These are phyloP conservation scores for Nigrospora sphaerica DNA, from an alignment of 2,329 filamentous ascomycete genomes.

Conservation along the genomic window DNA sequence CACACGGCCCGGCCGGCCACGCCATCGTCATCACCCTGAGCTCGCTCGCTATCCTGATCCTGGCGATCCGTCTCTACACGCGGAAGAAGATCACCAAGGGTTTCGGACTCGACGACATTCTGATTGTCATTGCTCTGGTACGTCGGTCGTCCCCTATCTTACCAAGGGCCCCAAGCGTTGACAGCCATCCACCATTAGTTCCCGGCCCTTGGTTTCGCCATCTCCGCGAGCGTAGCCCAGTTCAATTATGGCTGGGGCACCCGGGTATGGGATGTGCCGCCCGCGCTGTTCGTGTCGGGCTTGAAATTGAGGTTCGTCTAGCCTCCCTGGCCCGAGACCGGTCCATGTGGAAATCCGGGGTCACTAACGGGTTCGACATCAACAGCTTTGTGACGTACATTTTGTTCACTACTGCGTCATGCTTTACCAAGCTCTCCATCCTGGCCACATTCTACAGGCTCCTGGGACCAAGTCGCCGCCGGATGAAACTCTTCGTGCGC, in stretches of 20 bases:
- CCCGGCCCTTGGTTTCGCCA: constrained; percentile 17
- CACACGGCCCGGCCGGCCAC: constrained; percentile 19
- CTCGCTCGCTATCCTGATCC: constrained; percentile 18
- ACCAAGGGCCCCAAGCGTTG: background rate
- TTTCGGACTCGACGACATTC: constrained; percentile 19
- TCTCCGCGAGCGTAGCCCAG: constrained; percentile 14
- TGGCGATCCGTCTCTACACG: constrained; percentile 27
- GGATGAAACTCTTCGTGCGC: constrained; percentile 16
- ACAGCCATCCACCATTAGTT: background rate
- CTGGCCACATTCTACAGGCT: constrained; percentile 24
- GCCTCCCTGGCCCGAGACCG: background rate
- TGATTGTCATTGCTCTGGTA: constrained; percentile 4
- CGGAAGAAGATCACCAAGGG: constrained; percentile 24
- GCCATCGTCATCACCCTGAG: constrained; percentile 18
- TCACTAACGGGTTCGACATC: background rate
- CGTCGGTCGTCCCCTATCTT: background rate
- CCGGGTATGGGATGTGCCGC: constrained; percentile 19
- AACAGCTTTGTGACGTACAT: constrained; percentile 18
- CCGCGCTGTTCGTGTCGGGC: constrained; percentile 5
- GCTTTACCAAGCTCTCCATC: constrained; percentile 28
- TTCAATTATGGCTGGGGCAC: constrained; percentile 16
- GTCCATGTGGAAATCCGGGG: background rate
- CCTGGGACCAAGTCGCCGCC: constrained; percentile 14
- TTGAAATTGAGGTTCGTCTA: constrained; percentile 13
- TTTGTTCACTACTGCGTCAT: constrained; percentile 23